These are phyloP conservation scores for Alopecurus myosuroides DNA, from an alignment of 176 grass and related monocot genomes.

Conservation along the genomic window DNA sequence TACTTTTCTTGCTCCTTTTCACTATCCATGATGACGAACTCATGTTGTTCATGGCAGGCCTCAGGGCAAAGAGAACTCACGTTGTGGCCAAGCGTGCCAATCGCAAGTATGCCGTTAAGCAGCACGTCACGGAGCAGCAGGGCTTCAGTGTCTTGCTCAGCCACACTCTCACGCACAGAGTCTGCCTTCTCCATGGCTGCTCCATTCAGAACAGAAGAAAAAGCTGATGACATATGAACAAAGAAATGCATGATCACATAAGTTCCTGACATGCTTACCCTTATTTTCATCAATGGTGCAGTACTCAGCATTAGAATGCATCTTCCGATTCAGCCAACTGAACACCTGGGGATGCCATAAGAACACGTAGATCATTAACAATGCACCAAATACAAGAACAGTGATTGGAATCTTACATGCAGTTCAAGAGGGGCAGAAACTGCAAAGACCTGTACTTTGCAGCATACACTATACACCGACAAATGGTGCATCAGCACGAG, in stretches of 20 bases:
- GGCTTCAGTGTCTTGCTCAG: constrained; percentile 78
- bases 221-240: constrained; percentile 13
- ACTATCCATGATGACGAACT: constrained; percentile 5
- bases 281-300: constrained; percentile 48
- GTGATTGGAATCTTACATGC: background rate
- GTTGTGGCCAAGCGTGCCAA: constrained; percentile 75
- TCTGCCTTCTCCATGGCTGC: constrained; percentile 46
- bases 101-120: constrained; percentile 70
- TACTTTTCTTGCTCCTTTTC: constrained; percentile 33
- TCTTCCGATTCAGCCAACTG: constrained; percentile 71
- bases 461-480: constrained; percentile 15
- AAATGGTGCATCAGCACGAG: constrained; percentile 18
- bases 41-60: constrained; percentile 27
- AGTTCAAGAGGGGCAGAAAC: constrained; percentile 26
- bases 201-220: background rate
- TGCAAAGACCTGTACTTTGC: constrained; percentile 29
- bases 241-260: constrained; percentile 14
- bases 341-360: constrained; percentile 60
- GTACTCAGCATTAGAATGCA: constrained; percentile 57
- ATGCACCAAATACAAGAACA: constrained; percentile 25
- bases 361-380: constrained; percentile 28
- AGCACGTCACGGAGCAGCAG: constrained; percentile 85
- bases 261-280: constrained; percentile 31
- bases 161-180: constrained; percentile 16
- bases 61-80: constrained; percentile 39